These are phyloP conservation scores for Hamamelis virginiana DNA, from an alignment of 164 flowering plant genomes.

Conservation along the genomic window DNA sequence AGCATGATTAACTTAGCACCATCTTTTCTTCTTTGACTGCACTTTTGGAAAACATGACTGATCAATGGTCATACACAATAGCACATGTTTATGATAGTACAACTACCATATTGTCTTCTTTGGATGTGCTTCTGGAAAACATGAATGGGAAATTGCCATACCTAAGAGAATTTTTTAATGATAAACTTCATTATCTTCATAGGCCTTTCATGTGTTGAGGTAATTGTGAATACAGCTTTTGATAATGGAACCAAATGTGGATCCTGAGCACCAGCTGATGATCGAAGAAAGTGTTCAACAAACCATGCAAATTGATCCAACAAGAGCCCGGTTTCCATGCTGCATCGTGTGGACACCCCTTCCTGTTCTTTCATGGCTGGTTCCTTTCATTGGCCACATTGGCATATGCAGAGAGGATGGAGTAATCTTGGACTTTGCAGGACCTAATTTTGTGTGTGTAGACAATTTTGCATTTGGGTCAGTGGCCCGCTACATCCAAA, in stretches of 20 bases:
- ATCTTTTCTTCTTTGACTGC: no score
- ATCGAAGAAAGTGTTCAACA: slow-evolving; percentile 25
- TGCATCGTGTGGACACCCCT: slow-evolving; percentile 96
- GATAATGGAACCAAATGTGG: slow-evolving; percentile 41
- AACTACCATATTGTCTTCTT: no score
- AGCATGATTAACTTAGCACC: no score
- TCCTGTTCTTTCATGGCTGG: slow-evolving; percentile 83
- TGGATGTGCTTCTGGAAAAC: no score
- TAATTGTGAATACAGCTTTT: neutral
- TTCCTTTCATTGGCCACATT: slow-evolving; percentile 89
- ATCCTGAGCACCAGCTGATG: slow-evolving; percentile 46
- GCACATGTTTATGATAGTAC: no score
- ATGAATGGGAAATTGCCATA: neutral
- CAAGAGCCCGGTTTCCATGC: slow-evolving; percentile 76
- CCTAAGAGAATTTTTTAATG: neutral
- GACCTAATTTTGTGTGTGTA: slow-evolving; percentile 87
- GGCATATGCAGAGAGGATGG: slow-evolving; percentile 98
- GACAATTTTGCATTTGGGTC: slow-evolving; percentile 90
- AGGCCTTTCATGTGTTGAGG: neutral
- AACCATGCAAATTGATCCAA: slow-evolving; percentile 57
- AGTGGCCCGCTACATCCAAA: slow-evolving; percentile 73
- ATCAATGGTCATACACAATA: neutral
- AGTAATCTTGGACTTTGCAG: slow-evolving; percentile 92
- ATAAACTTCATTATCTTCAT: slow-evolving; percentile 8
- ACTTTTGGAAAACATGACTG: neutral